These are phyloP conservation scores for Coprinopsis cinerea DNA, from an alignment of 768 basidiomycete genomes.

Conservation along the genomic window DNA sequence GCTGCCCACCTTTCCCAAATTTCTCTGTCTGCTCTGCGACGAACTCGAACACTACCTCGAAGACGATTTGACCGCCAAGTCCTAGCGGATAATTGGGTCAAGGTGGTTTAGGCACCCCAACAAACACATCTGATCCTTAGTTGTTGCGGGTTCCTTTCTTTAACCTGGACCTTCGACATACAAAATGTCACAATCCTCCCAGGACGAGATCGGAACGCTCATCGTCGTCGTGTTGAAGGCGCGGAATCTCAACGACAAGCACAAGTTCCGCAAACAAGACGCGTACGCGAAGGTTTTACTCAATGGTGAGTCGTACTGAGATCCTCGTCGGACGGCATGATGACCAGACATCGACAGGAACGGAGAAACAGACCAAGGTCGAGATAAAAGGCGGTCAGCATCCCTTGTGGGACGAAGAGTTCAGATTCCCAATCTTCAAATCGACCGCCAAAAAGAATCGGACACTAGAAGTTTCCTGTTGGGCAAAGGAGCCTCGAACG, in stretches of 20 bases:
- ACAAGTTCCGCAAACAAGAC: slow-evolving; percentile 87
- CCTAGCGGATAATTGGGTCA: too few species aligned
- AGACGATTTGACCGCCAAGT: too few species aligned
- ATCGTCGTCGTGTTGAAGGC: slow-evolving; percentile 85
- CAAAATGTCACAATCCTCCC: slow-evolving; percentile 27
- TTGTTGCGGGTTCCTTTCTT: too few species aligned
- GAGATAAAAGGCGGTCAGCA: slow-evolving; percentile 89
- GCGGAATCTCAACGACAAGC: slow-evolving; percentile 73
- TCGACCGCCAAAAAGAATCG: slow-evolving; percentile 48
- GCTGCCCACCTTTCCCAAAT: too few species aligned
- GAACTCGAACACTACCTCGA: too few species aligned
- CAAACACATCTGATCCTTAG: too few species aligned
- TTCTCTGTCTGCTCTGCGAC: too few species aligned
- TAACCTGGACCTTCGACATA: too few species aligned
- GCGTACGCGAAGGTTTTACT: slow-evolving; percentile 69
- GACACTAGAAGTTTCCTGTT: slow-evolving; percentile 71
- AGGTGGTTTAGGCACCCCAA: too few species aligned
- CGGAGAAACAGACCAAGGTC: slow-evolving; percentile 61
- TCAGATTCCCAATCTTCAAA: slow-evolving; percentile 69
- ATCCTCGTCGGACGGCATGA: not conserved
- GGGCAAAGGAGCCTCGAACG: slow-evolving; percentile 65
- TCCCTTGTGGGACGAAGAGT: slow-evolving; percentile 88
- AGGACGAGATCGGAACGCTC: slow-evolving; percentile 69
- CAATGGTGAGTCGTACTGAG: slow-evolving; percentile 31
- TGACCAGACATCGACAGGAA: slow-evolving; percentile 29